Evolutionary conservation across 2,329 filamentous ascomycete genomes (phyloP), one percentile per base, ranked within the genome.

Genomic region (Lithohypha guttulata): DNA sequence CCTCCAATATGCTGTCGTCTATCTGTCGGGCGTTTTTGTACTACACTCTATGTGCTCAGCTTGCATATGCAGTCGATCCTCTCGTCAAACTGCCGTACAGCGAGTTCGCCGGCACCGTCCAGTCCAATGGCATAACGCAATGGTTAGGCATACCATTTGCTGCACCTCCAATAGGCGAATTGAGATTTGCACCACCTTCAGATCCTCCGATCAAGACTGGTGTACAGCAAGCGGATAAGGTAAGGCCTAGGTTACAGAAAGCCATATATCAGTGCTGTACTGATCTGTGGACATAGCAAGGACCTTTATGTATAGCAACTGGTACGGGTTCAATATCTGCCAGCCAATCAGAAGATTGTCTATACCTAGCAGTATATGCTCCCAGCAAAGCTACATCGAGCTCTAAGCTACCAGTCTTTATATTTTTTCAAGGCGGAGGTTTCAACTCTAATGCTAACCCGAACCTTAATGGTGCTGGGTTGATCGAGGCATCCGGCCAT

Each of bases 81-180:
- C 47, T 64, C 2, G 75, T 85, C 10, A 65, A 82, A 45, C 64
- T 87, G 15, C 69, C 68, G 2, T 87, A 86, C 54, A 70, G 77
- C 20, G 70, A 65, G 18, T 85, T 86, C 53, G 58, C 66, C 34
- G 83, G 83, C 6, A 58, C 62, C 3, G 53, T 63, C 1, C 61
- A 70, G 1, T 49, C 58, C 0, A 72, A 73, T 49, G 79, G 77
- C 1, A 62, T 85, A 33, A 75, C 71, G 2, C 69, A 79, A 56
- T 89, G 81, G 80, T 68, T 84, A 6, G 83, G 81, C 1, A 74
- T 91, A 46, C 73, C 81, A 29, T 91, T 76, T 61, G 83, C 82
- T 1, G 76, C 79, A 4, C 66, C 81, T 10, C 83, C 83, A 0
- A 41, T 81, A 2, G 79, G 77, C 1, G 51, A 71, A 4, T 55